A percentile compares a stretch with the other conserved stretches of the same genome.
These are phyloP conservation scores for Chenopodium berlandieri DNA, from an alignment of 148 eudicot species.

Conservation along the genomic window DNA sequence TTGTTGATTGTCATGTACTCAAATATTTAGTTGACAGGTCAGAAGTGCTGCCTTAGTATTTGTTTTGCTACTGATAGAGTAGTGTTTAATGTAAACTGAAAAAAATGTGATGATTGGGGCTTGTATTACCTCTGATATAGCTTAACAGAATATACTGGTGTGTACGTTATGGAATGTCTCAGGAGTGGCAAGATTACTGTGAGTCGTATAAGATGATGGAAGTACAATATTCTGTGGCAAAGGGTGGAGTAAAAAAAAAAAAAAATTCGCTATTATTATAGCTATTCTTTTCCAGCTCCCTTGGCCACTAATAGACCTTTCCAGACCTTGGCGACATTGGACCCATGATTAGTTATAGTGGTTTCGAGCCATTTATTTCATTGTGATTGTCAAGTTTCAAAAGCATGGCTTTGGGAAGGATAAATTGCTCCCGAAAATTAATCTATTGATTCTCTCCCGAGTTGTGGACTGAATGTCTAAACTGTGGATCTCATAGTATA, in stretches of 20 bases:
- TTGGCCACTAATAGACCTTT: not conserved
- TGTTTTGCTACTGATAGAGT: not conserved
- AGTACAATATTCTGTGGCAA: not conserved
- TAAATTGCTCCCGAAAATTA: too few species aligned
- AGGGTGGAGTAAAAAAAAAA: not conserved
- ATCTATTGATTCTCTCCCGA: too few species aligned
- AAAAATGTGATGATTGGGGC: not conserved
- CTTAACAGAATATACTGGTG: not conserved
- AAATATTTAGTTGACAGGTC: not conserved
- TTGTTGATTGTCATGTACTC: not conserved
- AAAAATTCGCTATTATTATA: not conserved
- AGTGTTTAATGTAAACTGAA: not conserved
- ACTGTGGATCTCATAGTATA: not conserved
- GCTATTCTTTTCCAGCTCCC: not conserved
- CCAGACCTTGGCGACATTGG: not conserved
- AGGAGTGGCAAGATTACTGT: not conserved
- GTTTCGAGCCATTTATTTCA: too few species aligned
- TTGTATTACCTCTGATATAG: not conserved
- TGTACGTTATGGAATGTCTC: not conserved
- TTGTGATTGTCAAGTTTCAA: not conserved
- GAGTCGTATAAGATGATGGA: not conserved
- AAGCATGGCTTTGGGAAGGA: not conserved
- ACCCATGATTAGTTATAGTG: not conserved
- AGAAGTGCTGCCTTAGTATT: not conserved
- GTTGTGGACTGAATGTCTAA: not conserved